Evolutionary conservation across 2,329 filamentous ascomycete genomes (phyloP).

Genomic region (Leptoxyphium fumago): DNA sequence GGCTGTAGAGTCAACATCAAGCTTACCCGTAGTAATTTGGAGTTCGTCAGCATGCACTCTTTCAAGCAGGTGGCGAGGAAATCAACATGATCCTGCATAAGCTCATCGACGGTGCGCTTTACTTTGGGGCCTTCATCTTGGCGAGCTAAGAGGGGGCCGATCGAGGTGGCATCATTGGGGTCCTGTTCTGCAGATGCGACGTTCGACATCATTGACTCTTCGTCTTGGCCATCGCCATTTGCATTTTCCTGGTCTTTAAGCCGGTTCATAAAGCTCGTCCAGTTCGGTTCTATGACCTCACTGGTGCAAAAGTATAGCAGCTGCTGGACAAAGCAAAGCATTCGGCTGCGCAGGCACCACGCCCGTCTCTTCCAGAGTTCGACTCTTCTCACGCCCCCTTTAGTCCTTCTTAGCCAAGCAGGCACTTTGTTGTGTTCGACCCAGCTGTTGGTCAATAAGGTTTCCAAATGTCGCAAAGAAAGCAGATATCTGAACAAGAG

Average conservation of each 20-base stretch:
- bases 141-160: conserved; percentile 10
- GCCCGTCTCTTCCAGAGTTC: conserved; percentile 88
- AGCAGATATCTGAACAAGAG: conserved; percentile 88
- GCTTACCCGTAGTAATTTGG: conserved; percentile 71
- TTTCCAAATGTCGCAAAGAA: conserved; percentile 78
- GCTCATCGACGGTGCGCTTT: conserved; percentile 79
- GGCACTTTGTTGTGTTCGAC: conserved; percentile 69
- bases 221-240: conserved; percentile 2
- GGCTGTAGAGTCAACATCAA: not conserved
- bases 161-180: not conserved
- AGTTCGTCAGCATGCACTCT: conserved; percentile 97
- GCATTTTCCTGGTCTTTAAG: conserved; percentile 46
- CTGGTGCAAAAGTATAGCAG: conserved; percentile 92
- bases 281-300: conserved; percentile 96
- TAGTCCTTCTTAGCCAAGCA: conserved; percentile 55
- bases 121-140: conserved; percentile 28
- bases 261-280: conserved; percentile 83
- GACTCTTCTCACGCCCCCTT: conserved; percentile 51
- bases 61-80: conserved; percentile 96
- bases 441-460: conserved; percentile 76
- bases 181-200: not conserved
- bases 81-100: conserved; percentile 98
- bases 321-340: conserved; percentile 96
- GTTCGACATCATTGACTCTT: not conserved
- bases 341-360: conserved; percentile 80